Conservation (phyloP, 2,329 filamentous ascomycete genomes). For the Hypomyces rosellus region DNA sequence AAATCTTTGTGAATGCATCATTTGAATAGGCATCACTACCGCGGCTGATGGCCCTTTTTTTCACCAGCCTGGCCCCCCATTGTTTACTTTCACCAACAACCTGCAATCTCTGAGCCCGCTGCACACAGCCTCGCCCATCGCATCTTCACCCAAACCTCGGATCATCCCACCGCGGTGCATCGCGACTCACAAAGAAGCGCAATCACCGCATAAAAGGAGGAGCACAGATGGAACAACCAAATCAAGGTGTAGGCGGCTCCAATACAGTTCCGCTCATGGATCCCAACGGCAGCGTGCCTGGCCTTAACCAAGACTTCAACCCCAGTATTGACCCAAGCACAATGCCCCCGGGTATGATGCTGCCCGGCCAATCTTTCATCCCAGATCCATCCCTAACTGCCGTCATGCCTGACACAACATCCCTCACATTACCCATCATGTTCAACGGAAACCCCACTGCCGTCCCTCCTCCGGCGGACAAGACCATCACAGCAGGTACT, state of each 20-base stretch:
- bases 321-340: not conserved
- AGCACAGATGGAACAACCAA: constrained; percentile 9
- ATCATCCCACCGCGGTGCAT: too few relatives aligned
- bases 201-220: not conserved
- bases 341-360: constrained; percentile 7
- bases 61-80: not conserved
- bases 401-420: constrained; percentile 20
- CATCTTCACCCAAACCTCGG: not conserved
- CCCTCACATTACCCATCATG: constrained; percentile 26
- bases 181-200: not conserved
- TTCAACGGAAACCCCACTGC: constrained; percentile 24
- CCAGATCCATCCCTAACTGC: constrained; percentile 20
- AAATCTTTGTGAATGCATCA: too few relatives aligned
- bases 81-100: not conserved
- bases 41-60: not conserved
- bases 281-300: constrained; percentile 7
- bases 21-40: not conserved
- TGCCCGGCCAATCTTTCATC: constrained; percentile 18
- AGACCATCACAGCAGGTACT: constrained; percentile 30
- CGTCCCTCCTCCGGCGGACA: constrained; percentile 13
- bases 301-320: constrained; percentile 6
- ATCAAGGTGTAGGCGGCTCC: constrained; percentile 6
- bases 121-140: constrained; percentile 5
- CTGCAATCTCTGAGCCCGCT: not conserved
- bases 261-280: constrained; percentile 1